A percentile compares a stretch with the other conserved stretches of the same genome.
Conservation (phyloP, 1,139 yeast genomes). For the Diutina ranongensis region DNA sequence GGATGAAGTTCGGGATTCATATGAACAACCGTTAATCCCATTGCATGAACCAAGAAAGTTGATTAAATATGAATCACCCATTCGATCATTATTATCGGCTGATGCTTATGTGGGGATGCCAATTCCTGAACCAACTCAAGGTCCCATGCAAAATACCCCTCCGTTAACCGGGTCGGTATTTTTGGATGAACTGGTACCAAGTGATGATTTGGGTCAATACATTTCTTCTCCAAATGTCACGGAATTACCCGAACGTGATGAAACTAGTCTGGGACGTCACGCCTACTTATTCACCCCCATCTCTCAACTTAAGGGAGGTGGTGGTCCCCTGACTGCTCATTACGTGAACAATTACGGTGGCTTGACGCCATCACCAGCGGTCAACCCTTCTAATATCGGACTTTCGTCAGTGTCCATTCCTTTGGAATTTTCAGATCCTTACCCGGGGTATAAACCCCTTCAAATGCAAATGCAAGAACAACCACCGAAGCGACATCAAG, state of each 20-base stretch:
- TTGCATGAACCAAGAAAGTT: slow-evolving; percentile 48
- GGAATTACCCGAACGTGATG: slow-evolving; percentile 39
- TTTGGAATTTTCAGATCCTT: not conserved
- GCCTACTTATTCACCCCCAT: slow-evolving; percentile 37
- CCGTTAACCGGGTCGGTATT: slow-evolving; percentile 90
- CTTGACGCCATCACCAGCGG: not conserved
- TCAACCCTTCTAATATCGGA: not conserved
- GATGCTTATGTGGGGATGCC: slow-evolving; percentile 64
- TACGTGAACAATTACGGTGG: slow-evolving; percentile 1
- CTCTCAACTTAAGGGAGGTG: slow-evolving; percentile 25
- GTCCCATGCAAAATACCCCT: slow-evolving; percentile 67
- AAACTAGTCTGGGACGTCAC: slow-evolving; percentile 26
- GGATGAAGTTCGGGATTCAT: slow-evolving; percentile 75
- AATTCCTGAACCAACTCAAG: slow-evolving; percentile 74
- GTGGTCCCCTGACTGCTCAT: slow-evolving; percentile 1
- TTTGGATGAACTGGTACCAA: slow-evolving; percentile 57
- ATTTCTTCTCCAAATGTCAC: slow-evolving; percentile 34
- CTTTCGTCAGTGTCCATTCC: not conserved
- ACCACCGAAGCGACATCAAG: not conserved
- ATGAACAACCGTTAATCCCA: slow-evolving; percentile 61
- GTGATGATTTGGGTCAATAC: slow-evolving; percentile 73
- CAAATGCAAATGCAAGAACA: slow-evolving; percentile 3
- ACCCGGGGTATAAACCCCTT: not conserved
- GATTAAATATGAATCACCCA: slow-evolving; percentile 72
- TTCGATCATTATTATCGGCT: slow-evolving; percentile 62